phyloP scores from a whole-genome alignment of 2,329 filamentous ascomycete genomes.

The Xylaria sp. region DNA sequence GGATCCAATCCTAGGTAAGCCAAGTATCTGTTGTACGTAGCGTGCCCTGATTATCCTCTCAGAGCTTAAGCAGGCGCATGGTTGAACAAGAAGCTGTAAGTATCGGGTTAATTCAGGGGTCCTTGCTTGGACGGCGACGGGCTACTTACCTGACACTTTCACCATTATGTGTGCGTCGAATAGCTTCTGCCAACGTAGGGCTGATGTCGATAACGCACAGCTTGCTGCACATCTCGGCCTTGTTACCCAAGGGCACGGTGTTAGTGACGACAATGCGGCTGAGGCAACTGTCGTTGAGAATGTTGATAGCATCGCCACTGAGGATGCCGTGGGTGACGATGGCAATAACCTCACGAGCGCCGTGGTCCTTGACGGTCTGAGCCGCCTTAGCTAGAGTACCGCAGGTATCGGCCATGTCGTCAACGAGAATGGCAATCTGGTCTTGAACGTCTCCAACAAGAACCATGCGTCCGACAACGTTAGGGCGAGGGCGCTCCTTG shows the following conservation, averaged over 20 bases:
- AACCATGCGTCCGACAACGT: conserved; percentile 88
- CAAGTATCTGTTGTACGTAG: not conserved
- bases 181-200: conserved; percentile 59
- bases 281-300: conserved; percentile 63
- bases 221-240: conserved; percentile 62
- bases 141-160: conserved; percentile 52
- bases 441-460: conserved; percentile 91
- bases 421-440: conserved; percentile 91
- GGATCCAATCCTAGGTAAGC: not conserved
- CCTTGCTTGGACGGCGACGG: not conserved
- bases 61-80: conserved; percentile 27
- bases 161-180: conserved; percentile 54
- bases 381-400: conserved; percentile 78
- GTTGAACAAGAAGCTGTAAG: conserved; percentile 31
- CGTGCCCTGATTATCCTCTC: not conserved
- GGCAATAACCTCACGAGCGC: conserved; percentile 81
- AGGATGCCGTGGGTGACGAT: conserved; percentile 95
- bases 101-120: not conserved
- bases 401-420: conserved; percentile 97
- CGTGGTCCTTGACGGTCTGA: conserved; percentile 78
- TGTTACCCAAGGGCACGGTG: conserved; percentile 70
- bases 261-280: conserved; percentile 72
- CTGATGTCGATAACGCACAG: conserved; percentile 75
- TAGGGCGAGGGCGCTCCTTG: conserved; percentile 82
- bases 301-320: conserved; percentile 60